Base-by-base conservation (phyloP, 1,139 yeast genomes). In the Candida pseudoviswanathii region DNA sequence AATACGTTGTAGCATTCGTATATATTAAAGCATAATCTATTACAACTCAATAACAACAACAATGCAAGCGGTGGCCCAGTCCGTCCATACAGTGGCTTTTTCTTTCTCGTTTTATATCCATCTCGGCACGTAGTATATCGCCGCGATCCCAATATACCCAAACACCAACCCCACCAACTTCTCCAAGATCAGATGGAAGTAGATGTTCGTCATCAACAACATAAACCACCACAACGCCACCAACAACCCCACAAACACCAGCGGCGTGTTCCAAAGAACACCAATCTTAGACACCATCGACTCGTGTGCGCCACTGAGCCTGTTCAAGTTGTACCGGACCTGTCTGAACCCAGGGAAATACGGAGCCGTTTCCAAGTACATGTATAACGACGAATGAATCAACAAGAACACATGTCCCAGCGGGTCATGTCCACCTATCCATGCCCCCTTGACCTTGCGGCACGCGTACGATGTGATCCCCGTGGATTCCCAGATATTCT, bases 391-490 rank as follows among this genome's bases (percentile, higher is more conserved):
- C 49, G 94, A 81, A 54, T 89, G 86, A 2, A 89, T 82, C 50
- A 94, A 68, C 43, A 94, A 65, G 59, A 92, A 94, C 0, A 90
- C 88, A 64, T 94, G 99, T 0, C 99, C 99, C 54, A 95, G 86
- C 10, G 98, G 96, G 69, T 94, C 99, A 62, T 90, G 96, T 0
- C 99, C 99, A 1, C 97, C 97, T 7, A 63, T 64, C 99, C 98
- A 92, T 2, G 70, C 57, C 0, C 97, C 97, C 25, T 81, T 82
- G 24, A 81, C 57, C 27, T 70, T 61, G 41, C 91, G 71, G 62
- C 97, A 91, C 4, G 71, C 69, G 41, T 74, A 73, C 16, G 88
- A 82, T 2, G 75, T 63, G 9, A 76, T 60, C 2, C 47, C 37
- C 3, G 54, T 60, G 1, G 70, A 60, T 49, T 64, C 68, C 36